phyloP scores from a whole-genome alignment of 352 stramenopile genomes.

The Phytophthora pistaciae region DNA sequence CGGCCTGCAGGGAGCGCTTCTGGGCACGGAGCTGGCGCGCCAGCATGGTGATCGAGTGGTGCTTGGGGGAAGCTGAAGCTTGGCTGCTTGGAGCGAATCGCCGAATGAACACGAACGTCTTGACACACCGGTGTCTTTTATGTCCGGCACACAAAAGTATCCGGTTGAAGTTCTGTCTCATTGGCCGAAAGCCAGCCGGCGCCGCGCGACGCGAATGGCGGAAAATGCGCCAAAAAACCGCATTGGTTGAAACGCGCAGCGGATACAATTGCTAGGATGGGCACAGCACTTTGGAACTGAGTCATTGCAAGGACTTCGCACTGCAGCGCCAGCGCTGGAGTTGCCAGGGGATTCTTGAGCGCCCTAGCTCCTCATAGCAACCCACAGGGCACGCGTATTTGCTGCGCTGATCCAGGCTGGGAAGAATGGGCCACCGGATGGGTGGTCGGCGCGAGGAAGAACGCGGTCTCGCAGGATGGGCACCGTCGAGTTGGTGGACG shows the following conservation, averaged over 20 bases:
- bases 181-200: conserved; percentile 1
- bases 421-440: not conserved
- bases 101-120: conserved; percentile 29
- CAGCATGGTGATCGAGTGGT: conserved; percentile 34
- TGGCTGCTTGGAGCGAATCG: conserved; percentile 31
- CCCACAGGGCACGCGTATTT: not conserved
- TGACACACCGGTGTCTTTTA: not conserved
- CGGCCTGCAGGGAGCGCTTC: conserved; percentile 31
- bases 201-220: not conserved
- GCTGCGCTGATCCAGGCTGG: not conserved
- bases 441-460: not conserved
- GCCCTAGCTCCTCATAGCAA: not conserved
- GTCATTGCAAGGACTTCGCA: not conserved
- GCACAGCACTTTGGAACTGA: not conserved
- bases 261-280: not conserved
- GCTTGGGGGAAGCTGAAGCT: conserved; percentile 19
- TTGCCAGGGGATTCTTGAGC: not conserved
- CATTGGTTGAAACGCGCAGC: not conserved
- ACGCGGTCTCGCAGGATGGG: not conserved
- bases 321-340: not conserved
- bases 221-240: not conserved
- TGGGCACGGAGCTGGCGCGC: conserved; percentile 37
- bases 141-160: conserved; percentile 16
- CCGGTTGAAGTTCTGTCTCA: conserved; percentile 18
- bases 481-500: not conserved